Percentiles rank a stretch among this genome's conserved stretches.
These are phyloP conservation scores for Paramecium sonneborni DNA, from an alignment of 73 alveolate species.

Conservation along the genomic window DNA sequence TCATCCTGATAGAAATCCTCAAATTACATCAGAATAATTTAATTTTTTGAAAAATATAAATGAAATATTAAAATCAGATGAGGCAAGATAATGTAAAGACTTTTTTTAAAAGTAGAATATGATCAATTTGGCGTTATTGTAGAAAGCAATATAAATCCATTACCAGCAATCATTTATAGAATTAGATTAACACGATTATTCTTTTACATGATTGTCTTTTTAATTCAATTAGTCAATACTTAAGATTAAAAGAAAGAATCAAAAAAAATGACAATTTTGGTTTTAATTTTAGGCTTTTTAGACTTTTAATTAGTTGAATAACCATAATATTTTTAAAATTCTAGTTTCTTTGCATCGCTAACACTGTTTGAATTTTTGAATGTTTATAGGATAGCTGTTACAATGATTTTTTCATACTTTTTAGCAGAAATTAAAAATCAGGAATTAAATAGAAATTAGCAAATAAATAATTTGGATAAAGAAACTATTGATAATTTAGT, in stretches of 20 bases:
- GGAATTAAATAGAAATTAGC: not conserved
- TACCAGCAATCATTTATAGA: not conserved
- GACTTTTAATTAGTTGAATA: not conserved
- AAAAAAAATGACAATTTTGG: not conserved
- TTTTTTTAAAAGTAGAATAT: not conserved
- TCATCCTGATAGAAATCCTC: constrained; percentile 8
- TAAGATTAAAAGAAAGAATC: not conserved
- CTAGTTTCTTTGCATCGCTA: not conserved
- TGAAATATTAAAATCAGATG: not conserved
- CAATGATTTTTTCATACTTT: not conserved
- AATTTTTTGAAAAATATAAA: not conserved
- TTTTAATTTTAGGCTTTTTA: not conserved
- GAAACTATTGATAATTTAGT: not conserved
- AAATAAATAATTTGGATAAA: not conserved
- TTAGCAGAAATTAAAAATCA: not conserved
- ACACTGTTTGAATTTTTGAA: not conserved
- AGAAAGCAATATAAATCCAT: constrained; percentile 20
- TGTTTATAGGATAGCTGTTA: not conserved
- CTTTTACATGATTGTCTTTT: not conserved
- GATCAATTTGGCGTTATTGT: not conserved
- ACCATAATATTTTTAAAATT: not conserved
- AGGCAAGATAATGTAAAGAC: not conserved
- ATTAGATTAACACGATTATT: not conserved
- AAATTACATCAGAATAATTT: constrained; percentile 2
- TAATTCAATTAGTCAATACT: not conserved